phyloP scores from a whole-genome alignment of 345 rosid species.

The Moringa oleifera region DNA sequence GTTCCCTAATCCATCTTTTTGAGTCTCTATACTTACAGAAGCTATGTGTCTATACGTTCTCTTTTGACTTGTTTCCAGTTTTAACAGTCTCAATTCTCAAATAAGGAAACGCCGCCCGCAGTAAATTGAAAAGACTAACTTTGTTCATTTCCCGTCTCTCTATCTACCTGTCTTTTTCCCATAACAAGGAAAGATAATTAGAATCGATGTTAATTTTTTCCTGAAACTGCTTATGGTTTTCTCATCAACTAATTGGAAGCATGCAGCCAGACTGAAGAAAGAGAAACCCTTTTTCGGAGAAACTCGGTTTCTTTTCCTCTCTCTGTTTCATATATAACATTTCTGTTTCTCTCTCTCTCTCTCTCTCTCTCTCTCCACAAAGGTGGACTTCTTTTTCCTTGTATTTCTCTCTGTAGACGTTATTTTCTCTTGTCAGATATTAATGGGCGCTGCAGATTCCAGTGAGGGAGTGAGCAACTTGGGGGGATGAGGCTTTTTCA shows the following conservation, averaged over 20 bases:
- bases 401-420: conserved; percentile 4
- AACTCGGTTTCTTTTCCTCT: not conserved
- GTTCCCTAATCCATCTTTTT: too few relatives aligned
- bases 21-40: too few relatives aligned
- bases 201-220: conserved; percentile 2
- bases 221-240: conserved; percentile 15
- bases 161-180: too few relatives aligned
- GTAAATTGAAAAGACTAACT: too few relatives aligned
- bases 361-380: not conserved
- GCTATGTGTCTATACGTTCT: too few relatives aligned
- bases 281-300: too few relatives aligned
- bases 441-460: conserved; percentile 39
- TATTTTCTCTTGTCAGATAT: conserved; percentile 34
- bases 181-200: too few relatives aligned
- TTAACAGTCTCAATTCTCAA: too few relatives aligned
- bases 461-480: conserved; percentile 26
- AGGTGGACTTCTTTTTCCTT: not conserved
- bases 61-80: too few relatives aligned
- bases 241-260: conserved; percentile 5
- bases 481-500: conserved; percentile 27
- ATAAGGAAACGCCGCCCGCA: too few relatives aligned
- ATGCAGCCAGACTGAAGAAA: too few relatives aligned
- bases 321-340: not conserved
- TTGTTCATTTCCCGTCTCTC: too few relatives aligned
- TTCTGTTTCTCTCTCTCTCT: not conserved